Evolutionary conservation across 2,329 filamentous ascomycete genomes (phyloP).

Genomic region (Fulvia fulva): DNA sequence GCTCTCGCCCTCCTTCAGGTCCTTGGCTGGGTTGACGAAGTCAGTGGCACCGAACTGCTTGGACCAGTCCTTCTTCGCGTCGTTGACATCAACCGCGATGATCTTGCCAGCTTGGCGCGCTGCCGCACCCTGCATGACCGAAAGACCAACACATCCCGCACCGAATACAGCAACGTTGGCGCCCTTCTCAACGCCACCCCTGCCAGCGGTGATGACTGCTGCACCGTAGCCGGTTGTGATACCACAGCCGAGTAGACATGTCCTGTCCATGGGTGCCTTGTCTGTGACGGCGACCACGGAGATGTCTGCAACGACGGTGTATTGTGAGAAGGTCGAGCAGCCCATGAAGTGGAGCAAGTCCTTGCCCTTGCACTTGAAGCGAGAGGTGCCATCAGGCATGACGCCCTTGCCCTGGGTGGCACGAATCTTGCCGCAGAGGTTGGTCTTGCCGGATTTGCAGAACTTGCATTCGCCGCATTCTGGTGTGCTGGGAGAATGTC

Average conservation of each 20-base stretch:
- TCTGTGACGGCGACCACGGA: constrained; percentile 90
- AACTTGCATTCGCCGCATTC: constrained; percentile 99
- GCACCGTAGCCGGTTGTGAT: constrained; percentile 98
- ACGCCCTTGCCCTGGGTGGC: constrained; percentile 92
- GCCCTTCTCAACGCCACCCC: constrained; percentile 68
- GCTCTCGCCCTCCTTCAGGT: constrained; percentile 58
- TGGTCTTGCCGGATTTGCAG: constrained; percentile 99
- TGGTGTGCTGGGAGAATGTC: constrained; percentile 63
- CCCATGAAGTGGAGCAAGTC: constrained; percentile 99
- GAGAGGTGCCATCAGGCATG: constrained; percentile 94
- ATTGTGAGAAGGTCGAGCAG: constrained; percentile 97
- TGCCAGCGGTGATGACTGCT: constrained; percentile 82
- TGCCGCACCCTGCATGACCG: constrained; percentile 89
- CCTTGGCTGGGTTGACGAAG: constrained; percentile 87
- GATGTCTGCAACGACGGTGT: constrained; percentile 97
- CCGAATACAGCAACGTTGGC: constrained; percentile 90
- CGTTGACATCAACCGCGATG: constrained; percentile 78
- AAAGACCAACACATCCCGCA: constrained; percentile 91
- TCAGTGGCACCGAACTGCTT: constrained; percentile 94
- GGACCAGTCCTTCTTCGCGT: constrained; percentile 84
- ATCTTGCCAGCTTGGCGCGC: constrained; percentile 76
- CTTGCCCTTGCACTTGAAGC: constrained; percentile 93
- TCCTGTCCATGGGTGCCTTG: constrained; percentile 91
- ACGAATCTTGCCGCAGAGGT: constrained; percentile 97
- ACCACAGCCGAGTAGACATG: constrained; percentile 92